phyloP scores from a whole-genome alignment of 257 asterid species.

The Fraxinus quadrangulata region DNA sequence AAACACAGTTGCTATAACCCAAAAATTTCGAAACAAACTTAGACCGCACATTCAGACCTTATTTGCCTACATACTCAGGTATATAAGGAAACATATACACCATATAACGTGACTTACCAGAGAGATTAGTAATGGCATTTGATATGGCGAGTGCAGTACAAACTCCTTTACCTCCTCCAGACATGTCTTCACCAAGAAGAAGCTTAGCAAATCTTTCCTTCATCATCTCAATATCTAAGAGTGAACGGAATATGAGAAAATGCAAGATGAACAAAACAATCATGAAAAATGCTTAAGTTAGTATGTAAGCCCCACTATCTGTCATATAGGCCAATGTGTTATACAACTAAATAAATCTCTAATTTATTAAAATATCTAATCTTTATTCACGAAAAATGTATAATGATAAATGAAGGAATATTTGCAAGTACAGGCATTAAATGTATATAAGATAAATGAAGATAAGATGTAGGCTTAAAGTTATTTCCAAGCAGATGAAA shows the following conservation, averaged over 20 bases:
- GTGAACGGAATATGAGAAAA: neutral
- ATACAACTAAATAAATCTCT: neutral
- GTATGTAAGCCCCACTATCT: slow-evolving; percentile 1
- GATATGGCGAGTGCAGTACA: slow-evolving; percentile 94
- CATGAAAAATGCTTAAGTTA: neutral
- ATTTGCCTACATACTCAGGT: neutral
- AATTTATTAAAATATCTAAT: neutral
- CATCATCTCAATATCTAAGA: slow-evolving; percentile 79
- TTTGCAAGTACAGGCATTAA: neutral
- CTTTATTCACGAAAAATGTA: neutral
- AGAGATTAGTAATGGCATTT: slow-evolving; percentile 90
- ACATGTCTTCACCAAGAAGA: slow-evolving; percentile 98
- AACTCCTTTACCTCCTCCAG: slow-evolving; percentile 98
- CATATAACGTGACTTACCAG: slow-evolving; percentile 50
- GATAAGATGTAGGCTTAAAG: neutral
- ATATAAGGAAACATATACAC: neutral
- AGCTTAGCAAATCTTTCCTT: slow-evolving; percentile 93
- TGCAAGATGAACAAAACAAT: neutral
- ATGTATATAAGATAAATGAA: neutral
- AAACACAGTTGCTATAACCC: slow-evolving; percentile 72
- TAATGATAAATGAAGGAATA: neutral
- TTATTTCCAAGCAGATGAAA: neutral
- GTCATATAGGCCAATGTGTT: neutral
- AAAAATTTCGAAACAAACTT: neutral
- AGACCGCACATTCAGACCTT: neutral